phyloP scores from a whole-genome alignment of 2,329 filamentous ascomycete species.

The Hypoxylon sp. region DNA sequence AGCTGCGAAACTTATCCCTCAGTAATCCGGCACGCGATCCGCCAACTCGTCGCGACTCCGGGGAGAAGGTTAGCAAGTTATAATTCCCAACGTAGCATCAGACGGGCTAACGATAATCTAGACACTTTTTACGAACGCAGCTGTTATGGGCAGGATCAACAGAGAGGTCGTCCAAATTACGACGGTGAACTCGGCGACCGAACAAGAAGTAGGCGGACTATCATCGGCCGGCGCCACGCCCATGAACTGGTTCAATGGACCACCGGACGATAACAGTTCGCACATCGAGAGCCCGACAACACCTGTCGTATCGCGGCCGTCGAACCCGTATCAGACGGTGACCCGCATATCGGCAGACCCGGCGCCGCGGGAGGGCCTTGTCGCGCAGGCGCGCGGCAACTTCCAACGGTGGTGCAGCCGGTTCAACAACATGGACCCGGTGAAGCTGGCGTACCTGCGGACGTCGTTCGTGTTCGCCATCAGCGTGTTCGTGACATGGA shows the following conservation, averaged over 20 bases:
- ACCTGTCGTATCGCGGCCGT: constrained; percentile 24
- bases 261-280: constrained; percentile 36
- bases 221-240: constrained; percentile 32
- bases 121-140: constrained; percentile 49
- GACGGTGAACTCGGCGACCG: constrained; percentile 47
- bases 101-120: constrained; percentile 27
- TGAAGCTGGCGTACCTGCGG: constrained; percentile 70
- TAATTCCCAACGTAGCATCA: background rate
- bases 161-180: constrained; percentile 49
- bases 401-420: constrained; percentile 45
- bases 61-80: constrained; percentile 47
- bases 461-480: constrained; percentile 72
- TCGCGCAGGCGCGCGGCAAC: constrained; percentile 33
- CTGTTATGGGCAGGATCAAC: constrained; percentile 51
- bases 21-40: constrained; percentile 53
- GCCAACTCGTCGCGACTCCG: constrained; percentile 47
- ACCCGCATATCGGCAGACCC: constrained; percentile 51
- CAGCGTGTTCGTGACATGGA: constrained; percentile 72
- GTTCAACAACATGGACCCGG: constrained; percentile 62
- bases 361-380: constrained; percentile 19
- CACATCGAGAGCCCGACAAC: constrained; percentile 17
- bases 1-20: constrained; percentile 61
- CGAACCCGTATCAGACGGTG: constrained; percentile 43
- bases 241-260: constrained; percentile 49
- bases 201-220: constrained; percentile 22